Percentiles rank a stretch among this genome's conserved stretches.
Evolutionary conservation across 2,329 filamentous ascomycete genomes (phyloP).

Genomic region (Epichloe sylvatica): DNA sequence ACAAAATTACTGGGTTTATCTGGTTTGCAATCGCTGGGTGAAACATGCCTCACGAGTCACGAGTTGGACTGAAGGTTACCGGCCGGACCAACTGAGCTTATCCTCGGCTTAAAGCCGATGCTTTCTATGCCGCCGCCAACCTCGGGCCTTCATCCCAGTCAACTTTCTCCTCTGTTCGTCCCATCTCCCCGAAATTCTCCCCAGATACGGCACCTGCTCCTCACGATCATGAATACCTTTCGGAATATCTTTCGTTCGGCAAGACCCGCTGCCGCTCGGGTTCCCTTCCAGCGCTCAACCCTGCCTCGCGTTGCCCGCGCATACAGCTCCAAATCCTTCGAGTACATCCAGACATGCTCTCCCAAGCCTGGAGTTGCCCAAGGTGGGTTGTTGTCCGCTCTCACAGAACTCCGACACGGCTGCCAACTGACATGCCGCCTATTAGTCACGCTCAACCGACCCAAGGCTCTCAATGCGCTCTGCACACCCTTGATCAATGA

Average conservation of each 20-base stretch:
- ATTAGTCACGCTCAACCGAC: slow-evolving; percentile 80
- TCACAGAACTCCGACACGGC: neutral
- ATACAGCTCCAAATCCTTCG: slow-evolving; percentile 49
- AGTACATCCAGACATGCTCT: slow-evolving; percentile 68
- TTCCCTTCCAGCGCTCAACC: slow-evolving; percentile 38
- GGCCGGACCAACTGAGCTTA: no score
- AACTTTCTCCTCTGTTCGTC: neutral
- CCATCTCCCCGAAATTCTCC: neutral
- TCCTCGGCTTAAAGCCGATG: slow-evolving; percentile 16
- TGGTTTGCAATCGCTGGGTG: no score
- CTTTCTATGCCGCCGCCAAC: slow-evolving; percentile 12
- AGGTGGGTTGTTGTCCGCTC: slow-evolving; percentile 39
- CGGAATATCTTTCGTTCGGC: slow-evolving; percentile 32
- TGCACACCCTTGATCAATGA: slow-evolving; percentile 82
- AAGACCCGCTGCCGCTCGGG: slow-evolving; percentile 37
- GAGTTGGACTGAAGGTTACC: no score
- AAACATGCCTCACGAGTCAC: no score
- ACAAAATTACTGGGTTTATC: no score
- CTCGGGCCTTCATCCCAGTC: neutral
- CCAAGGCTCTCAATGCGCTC: slow-evolving; percentile 89
- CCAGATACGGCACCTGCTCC: neutral
- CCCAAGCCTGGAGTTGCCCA: slow-evolving; percentile 83
- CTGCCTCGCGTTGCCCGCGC: slow-evolving; percentile 41
- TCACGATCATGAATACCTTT: slow-evolving; percentile 29
- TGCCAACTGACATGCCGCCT: slow-evolving; percentile 5